Percentiles rank a stretch among this genome's conserved stretches.
These are phyloP conservation scores for Biancaea sappan DNA, from an alignment of 306 rosid genomes.

Conservation along the genomic window DNA sequence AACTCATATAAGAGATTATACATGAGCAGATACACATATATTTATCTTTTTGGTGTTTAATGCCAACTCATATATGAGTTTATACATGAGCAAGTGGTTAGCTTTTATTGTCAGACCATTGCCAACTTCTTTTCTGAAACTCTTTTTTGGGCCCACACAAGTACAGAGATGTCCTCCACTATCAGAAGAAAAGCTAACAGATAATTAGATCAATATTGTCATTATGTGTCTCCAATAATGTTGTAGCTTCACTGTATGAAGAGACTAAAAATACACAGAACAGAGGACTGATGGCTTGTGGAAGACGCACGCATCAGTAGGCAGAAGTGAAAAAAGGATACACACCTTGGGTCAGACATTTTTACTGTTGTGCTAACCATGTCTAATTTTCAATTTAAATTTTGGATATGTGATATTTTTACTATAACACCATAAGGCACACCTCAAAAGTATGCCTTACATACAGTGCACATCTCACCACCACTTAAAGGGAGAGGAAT, in stretches of 20 bases:
- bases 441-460: too few species aligned
- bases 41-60: not conserved
- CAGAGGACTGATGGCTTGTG: not conserved
- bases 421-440: too few species aligned
- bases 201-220: constrained; percentile 23
- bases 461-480: too few species aligned
- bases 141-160: constrained; percentile 32
- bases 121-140: constrained; percentile 14
- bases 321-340: too few species aligned
- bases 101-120: constrained; percentile 37
- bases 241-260: constrained; percentile 22
- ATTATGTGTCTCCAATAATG: constrained; percentile 26
- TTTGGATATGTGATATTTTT: too few species aligned
- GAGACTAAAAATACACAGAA: not conserved
- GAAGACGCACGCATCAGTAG: too few species aligned
- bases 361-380: too few species aligned
- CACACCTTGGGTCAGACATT: too few species aligned
- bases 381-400: too few species aligned
- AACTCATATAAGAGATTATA: constrained; percentile 16
- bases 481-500: too few species aligned
- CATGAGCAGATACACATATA: constrained; percentile 2
- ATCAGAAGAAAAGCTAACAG: constrained; percentile 30
- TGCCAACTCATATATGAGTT: constrained; percentile 20
- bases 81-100: constrained; percentile 19
- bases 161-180: constrained; percentile 49